Evolutionary conservation across 2,329 filamentous ascomycete species (phyloP).

Genomic region (Truncatella angustata): DNA sequence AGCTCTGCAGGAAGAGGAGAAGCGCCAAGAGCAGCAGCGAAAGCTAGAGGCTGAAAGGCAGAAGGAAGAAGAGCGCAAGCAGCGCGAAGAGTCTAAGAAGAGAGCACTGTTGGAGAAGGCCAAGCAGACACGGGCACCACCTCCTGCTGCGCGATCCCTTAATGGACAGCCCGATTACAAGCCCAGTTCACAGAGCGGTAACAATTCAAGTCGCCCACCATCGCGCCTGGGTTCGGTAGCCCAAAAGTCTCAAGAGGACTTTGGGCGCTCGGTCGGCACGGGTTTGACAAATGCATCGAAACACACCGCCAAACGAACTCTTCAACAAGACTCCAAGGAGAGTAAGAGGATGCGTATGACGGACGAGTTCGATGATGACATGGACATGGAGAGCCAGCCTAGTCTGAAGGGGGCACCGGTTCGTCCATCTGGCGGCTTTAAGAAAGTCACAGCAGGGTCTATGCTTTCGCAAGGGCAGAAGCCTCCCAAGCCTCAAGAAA

Average conservation of each 20-base stretch:
- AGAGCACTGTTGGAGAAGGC: slow-evolving; percentile 61
- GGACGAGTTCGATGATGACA: slow-evolving; percentile 66
- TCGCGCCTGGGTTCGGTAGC: slow-evolving; percentile 59
- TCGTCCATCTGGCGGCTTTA: slow-evolving; percentile 68
- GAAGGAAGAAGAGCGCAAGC: slow-evolving; percentile 59
- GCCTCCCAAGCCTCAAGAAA: slow-evolving; percentile 50
- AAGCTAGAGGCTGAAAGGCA: slow-evolving; percentile 62
- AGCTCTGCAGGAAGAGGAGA: slow-evolving; percentile 64
- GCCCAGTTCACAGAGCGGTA: slow-evolving; percentile 31
- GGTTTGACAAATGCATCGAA: slow-evolving; percentile 64
- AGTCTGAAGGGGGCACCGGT: slow-evolving; percentile 81
- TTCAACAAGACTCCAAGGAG: slow-evolving; percentile 68
- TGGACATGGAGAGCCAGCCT: slow-evolving; percentile 57
- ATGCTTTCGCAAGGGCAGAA: slow-evolving; percentile 8
- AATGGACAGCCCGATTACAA: slow-evolving; percentile 48
- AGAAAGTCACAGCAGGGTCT: slow-evolving; percentile 56
- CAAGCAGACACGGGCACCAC: slow-evolving; percentile 62
- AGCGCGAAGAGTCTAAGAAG: slow-evolving; percentile 64
- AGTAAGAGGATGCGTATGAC: slow-evolving; percentile 78
- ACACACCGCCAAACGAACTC: slow-evolving; percentile 70
- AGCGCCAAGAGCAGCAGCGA: slow-evolving; percentile 55
- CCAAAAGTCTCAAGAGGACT: slow-evolving; percentile 56
- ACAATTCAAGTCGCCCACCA: slow-evolving; percentile 40
- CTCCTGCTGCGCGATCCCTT: slow-evolving; percentile 54
- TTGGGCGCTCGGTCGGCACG: slow-evolving; percentile 58